phyloP scores from a whole-genome alignment of 2,329 filamentous ascomycete genomes.

The Colletotrichum sp. region DNA sequence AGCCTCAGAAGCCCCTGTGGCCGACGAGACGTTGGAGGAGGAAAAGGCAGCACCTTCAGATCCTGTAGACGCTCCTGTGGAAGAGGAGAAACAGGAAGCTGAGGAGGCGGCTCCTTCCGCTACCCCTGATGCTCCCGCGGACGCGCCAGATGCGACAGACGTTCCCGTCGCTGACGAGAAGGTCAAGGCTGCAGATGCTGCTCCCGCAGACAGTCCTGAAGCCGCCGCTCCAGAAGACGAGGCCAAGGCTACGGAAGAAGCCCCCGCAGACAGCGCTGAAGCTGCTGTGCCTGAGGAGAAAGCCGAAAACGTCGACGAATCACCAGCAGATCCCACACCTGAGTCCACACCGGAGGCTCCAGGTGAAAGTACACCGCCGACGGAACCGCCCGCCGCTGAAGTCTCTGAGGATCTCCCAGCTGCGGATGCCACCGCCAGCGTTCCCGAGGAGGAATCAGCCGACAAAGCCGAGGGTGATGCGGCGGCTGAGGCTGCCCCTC shows the following conservation, averaged over 20 bases:
- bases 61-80: neutral
- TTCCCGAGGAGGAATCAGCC: neutral
- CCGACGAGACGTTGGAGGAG: neutral
- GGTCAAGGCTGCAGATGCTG: neutral
- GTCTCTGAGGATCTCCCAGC: constrained; percentile 4
- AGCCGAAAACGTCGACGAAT: neutral
- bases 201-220: neutral
- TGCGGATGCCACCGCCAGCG: constrained; percentile 2
- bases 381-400: neutral
- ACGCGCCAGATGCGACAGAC: neutral
- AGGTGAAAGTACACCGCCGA: neutral
- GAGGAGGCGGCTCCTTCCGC: neutral
- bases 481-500: neutral
- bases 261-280: neutral
- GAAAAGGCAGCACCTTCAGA: neutral
- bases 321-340: neutral
- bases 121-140: neutral
- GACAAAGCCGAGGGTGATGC: neutral
- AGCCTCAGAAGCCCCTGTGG: neutral
- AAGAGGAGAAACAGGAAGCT: neutral
- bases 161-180: neutral
- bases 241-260: neutral
- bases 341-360: neutral
- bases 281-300: neutral
- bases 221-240: neutral